Evolutionary conservation across 1,139 yeast genomes (phyloP), one percentile per base, ranked within the genome.

Genomic region (Candida frijolesensis): DNA sequence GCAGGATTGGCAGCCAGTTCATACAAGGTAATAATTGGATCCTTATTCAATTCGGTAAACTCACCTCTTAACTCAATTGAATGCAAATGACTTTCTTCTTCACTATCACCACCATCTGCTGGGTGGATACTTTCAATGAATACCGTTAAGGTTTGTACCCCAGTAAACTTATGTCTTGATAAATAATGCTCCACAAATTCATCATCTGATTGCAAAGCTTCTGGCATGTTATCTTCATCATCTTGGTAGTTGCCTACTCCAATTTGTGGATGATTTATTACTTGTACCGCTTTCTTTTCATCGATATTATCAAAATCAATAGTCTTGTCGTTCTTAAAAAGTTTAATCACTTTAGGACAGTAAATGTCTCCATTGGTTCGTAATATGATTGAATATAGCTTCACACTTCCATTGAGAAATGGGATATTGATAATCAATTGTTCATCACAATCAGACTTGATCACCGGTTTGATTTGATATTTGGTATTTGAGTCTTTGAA

Each of bases 1-100:
- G 87, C 83, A 0, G 97, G 97, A 63, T 91, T 91, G 6, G 98
- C 95, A 1, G 97, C 96, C 54, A 91, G 83, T 66, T 92, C 98
- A 66, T 92, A 92, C 27, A 87, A 63, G 0, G 96, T 78, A 18
- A 87, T 78, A 16, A 89, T 84, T 0, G 96, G 96, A 52, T 82
- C 89, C 59, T 77, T 80, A 47, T 74, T 70, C 54, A 84, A 67
- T 50, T 82, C 83, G 4, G 85, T 79, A 64, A 76, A 85, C 57
- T 88, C 95, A 0, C 98, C 98, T 48, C 97, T 72, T 35, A 94
- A 66, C 51, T 96, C 98, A 46, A 91, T 69, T 61, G 84, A 87
- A 58, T 85, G 85, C 2, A 91, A 56, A 52, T 76, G 81, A 7
- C 85, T 74, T 35, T 77, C 73, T 29, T 72, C 79, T 52, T 72